Evolutionary conservation across 108 stramenopile genomes (phyloP), one percentile per base, ranked within the genome.

Genomic region (Fragilaria crotonensis): DNA sequence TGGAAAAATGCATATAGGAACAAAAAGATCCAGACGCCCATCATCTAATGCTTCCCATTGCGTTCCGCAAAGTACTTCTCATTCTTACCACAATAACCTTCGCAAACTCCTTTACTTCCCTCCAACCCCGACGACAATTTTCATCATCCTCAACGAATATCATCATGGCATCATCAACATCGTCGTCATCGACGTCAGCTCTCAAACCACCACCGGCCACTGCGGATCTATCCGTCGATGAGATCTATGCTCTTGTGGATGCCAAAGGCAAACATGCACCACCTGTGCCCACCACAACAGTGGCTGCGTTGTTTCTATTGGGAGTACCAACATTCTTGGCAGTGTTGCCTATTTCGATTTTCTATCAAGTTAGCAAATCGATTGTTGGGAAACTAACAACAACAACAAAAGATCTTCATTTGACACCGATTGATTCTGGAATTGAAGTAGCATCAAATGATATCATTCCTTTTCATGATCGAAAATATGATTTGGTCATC

Each of bases 401-500:
- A 9, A 27, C 48, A 11, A 41, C 28, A 1, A 30, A 52, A 20
- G 27, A 49, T 17, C 17, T 18, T 30, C 32, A 23, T n/a, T 7
- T 46, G 26, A 41, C 29, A 47, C 53, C 27, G 20, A 25, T 33
- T 1, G 5, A 18, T 17, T 29, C 45, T 61, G 11, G 68, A 70
- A 63, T 66, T 36, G 48, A 49, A 19, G 66, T 71, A 4, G 56
- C 52, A 14, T 55, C 32, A 5, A 17, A 41, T 4, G 63, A 76
- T 5, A 60, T 81, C 30, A 66, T 65, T 21, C 64, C 73, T 33
- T 54, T 54, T n/a, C 29, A 60, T 19, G 56, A 79, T 25, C 76
- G 84, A 20, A 70, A 59, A 23, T 87, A 87, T 57, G 93, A 95
- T 73, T 28, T 95, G 17, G 78, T 92, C 0, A 48, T 96, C 4